Base-by-base conservation (phyloP, 371 early-diverging fungal species). In the Nematocida minor region DNA sequence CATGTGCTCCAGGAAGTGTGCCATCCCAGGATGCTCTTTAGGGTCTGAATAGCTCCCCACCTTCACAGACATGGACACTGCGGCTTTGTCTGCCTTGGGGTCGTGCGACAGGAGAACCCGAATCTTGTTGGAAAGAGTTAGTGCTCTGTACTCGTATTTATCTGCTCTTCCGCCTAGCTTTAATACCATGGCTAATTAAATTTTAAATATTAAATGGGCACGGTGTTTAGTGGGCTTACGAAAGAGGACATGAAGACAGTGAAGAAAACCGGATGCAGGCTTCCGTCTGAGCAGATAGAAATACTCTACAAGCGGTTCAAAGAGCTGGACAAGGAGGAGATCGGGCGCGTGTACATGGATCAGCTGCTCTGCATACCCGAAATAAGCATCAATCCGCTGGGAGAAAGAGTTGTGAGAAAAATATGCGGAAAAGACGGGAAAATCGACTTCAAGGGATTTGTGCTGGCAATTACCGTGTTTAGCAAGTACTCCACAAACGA, bases 1-100 rank as follows among this genome's bases (percentile, higher is more conserved):
- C 82, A 97, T 83, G 84, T 97, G 98, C 83, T 97, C 98, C 82
- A 92, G 91, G 82, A 96, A 97, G 85, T 97, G 98, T 14, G 96
- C 95, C 69, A 97, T 84, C 0, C 98, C 98, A 80, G 90, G 91
- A 44, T 90, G 85, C 60, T 88, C 87, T 54, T 86, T 36, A 25
- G 88, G 80, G 85, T 90, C 88, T n/a, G 80, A 70, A 69, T 80
- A 85, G 74, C 86, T 90, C 20, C 98, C 98, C 14, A 95, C 93
- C 82, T 91, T 90, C 22, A 95, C 93, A 20, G 82, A 83, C 25
- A 85, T 40, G 0, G 84, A 67, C 57, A 69, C 71, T 36, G 80
- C 68, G 31, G 82, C 79, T 66, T 81, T 81, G 44, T 83, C 82
- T 18, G 79, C 67, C 0, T 34, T 25, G 0, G 14, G 16, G 49